These are phyloP conservation scores for Adansonia grandidieri DNA, from an alignment of 441 rosid genomes.

Conservation along the genomic window DNA sequence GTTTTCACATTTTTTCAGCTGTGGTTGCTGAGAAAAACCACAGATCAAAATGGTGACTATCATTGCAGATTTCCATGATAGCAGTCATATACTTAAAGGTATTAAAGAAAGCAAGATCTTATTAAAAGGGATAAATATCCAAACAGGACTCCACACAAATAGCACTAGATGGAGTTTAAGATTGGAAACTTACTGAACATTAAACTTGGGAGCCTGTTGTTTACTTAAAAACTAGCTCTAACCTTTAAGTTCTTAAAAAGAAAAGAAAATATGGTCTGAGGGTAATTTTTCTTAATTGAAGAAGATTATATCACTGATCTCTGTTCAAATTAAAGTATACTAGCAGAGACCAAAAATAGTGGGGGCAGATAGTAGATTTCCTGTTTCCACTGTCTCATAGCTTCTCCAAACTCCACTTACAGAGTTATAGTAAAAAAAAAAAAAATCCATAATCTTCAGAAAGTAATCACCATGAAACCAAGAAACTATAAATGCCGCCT, in stretches of 20 bases:
- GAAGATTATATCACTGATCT: background rate
- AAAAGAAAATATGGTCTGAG: background rate
- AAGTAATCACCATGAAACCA: slow-evolving; percentile 8
- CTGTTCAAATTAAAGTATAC: background rate
- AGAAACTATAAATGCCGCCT: background rate
- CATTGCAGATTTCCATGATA: slow-evolving; percentile 6
- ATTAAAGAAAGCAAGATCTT: slow-evolving; percentile 1
- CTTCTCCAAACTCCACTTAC: background rate
- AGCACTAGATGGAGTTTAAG: background rate
- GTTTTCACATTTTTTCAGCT: background rate
- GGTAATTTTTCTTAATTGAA: background rate
- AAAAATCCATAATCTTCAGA: background rate
- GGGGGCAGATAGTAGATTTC: background rate
- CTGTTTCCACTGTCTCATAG: background rate
- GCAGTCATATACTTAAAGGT: slow-evolving; percentile 8
- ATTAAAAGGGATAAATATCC: background rate
- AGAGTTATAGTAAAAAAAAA: slow-evolving; percentile 2
- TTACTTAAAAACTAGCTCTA: background rate
- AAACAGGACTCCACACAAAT: slow-evolving; percentile 1
- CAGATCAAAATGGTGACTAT: background rate
- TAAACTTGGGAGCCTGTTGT: background rate
- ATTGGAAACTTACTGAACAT: background rate
- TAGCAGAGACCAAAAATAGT: slow-evolving; percentile 7
- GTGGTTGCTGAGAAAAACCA: background rate
- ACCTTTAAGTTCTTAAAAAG: slow-evolving; percentile 1